Conservation (phyloP, 768 basidiomycete species). For the Leccinum uliginosum region DNA sequence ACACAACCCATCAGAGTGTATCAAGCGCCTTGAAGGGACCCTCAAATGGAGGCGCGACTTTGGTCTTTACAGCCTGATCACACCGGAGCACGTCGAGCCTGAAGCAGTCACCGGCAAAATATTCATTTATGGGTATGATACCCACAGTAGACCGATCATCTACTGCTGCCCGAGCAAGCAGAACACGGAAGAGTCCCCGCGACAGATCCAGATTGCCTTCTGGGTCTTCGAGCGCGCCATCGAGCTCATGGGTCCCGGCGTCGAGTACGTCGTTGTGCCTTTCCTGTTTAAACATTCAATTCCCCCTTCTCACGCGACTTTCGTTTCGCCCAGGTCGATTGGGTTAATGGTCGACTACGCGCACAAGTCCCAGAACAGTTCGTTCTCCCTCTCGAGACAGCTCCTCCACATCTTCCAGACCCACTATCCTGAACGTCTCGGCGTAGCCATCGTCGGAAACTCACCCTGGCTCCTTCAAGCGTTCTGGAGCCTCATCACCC, state of each 20-base stretch:
- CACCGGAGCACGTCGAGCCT: slow-evolving; percentile 60
- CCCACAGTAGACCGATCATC: slow-evolving; percentile 55
- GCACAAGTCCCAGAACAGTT: slow-evolving; percentile 60
- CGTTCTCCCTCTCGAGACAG: slow-evolving; percentile 33
- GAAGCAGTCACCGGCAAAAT: slow-evolving; percentile 85
- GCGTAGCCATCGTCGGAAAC: slow-evolving; percentile 66
- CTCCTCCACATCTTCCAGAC: slow-evolving; percentile 67
- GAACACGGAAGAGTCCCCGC: slow-evolving; percentile 65
- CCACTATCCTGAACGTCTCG: slow-evolving; percentile 87
- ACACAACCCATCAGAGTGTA: slow-evolving; percentile 55
- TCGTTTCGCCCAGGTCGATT: slow-evolving; percentile 44
- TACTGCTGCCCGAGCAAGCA: slow-evolving; percentile 71
- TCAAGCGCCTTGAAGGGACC: slow-evolving; percentile 66
- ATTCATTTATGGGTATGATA: slow-evolving; percentile 76
- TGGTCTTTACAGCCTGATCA: slow-evolving; percentile 63
- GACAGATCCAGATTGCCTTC: slow-evolving; percentile 70
- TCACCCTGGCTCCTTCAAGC: slow-evolving; percentile 71
- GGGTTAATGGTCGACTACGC: slow-evolving; percentile 74
- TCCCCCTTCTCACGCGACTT: not conserved
- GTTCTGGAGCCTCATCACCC: slow-evolving; percentile 74
- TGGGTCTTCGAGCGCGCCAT: slow-evolving; percentile 76
- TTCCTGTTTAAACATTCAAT: no score
- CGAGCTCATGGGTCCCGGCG: slow-evolving; percentile 76
- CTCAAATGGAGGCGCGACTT: slow-evolving; percentile 78
- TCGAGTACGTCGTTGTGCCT: slow-evolving; percentile 58